Evolutionary conservation across 1,139 yeast genomes (phyloP).

Genomic region (Nakaseomyces sp.): DNA sequence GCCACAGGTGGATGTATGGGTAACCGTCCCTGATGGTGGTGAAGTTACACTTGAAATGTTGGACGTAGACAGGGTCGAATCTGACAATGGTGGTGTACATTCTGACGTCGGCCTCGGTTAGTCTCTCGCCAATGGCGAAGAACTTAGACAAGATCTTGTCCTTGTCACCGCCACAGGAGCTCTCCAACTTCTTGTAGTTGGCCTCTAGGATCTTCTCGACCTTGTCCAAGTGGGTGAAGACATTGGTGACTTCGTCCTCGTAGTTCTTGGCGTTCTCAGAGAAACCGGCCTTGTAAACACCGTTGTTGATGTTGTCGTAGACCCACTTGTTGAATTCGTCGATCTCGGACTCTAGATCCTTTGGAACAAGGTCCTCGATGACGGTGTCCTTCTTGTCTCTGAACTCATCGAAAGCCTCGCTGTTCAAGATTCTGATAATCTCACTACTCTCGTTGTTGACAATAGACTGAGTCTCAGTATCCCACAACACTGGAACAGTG

Average conservation of each 20-base stretch:
- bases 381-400: conserved; percentile 42
- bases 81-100: conserved; percentile 75
- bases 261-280: conserved; percentile 80
- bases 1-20: conserved; percentile 73
- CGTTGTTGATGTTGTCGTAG: conserved; percentile 80
- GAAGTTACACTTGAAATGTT: conserved; percentile 89
- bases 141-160: conserved; percentile 24
- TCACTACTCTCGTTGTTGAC: conserved; percentile 89
- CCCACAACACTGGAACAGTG: conserved; percentile 94
- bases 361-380: conserved; percentile 56
- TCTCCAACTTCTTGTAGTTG: conserved; percentile 37
- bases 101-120: conserved; percentile 88
- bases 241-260: conserved; percentile 55
- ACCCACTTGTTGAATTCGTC: conserved; percentile 80
- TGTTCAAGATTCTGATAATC: conserved; percentile 71
- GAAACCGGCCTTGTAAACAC: conserved; percentile 90
- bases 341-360: conserved; percentile 42
- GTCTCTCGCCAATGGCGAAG: conserved; percentile 46
- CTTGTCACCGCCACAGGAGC: conserved; percentile 17
- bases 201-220: conserved; percentile 55
- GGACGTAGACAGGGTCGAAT: conserved; percentile 86
- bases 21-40: conserved; percentile 73
- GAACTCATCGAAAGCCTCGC: conserved; percentile 49
- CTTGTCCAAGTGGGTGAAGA: conserved; percentile 66
- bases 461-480: conserved; percentile 66